Evolutionary conservation across 495 filamentous ascomycete species (phyloP).

Genomic region (Aspergillus panamensis): DNA sequence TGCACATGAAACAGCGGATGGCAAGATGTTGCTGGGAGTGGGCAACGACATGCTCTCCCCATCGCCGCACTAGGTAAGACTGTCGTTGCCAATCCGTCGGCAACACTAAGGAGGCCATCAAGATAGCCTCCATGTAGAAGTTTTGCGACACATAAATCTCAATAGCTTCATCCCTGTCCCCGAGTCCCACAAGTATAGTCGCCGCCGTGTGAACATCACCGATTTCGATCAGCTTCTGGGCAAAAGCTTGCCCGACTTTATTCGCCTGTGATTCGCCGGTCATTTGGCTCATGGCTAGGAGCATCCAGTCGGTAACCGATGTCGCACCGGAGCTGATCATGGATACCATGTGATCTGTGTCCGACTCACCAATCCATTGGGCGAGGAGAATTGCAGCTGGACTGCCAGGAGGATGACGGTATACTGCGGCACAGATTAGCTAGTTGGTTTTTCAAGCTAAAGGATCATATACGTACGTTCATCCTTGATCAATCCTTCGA

Average conservation of each 20-base stretch:
- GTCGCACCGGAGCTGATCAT: conserved; percentile 72
- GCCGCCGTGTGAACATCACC: conserved; percentile 90
- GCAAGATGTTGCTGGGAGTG: conserved; percentile 85
- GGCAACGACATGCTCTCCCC: conserved; percentile 88
- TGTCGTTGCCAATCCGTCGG: conserved; percentile 85
- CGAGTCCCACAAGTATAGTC: conserved; percentile 86
- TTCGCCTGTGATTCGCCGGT: conserved; percentile 73
- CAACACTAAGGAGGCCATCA: conserved; percentile 72
- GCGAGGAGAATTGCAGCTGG: conserved; percentile 73
- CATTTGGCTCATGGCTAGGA: conserved; percentile 88
- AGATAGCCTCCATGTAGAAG: conserved; percentile 84
- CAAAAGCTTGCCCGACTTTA: conserved; percentile 87
- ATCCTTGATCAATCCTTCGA: conserved; percentile 77
- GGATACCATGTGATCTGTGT: conserved; percentile 75
- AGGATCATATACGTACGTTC: conserved; percentile 53
- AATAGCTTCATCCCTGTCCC: conserved; percentile 89
- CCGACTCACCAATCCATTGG: conserved; percentile 89
- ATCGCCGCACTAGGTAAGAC: conserved; percentile 81
- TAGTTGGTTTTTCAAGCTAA: not conserved
- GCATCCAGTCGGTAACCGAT: conserved; percentile 93
- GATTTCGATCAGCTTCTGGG: conserved; percentile 82
- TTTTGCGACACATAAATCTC: conserved; percentile 94
- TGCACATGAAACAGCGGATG: conserved; percentile 87
- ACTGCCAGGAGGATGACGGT: conserved; percentile 66
- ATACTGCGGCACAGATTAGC: conserved; percentile 42